Evolutionary conservation across 2,329 filamentous ascomycete genomes (phyloP).

Genomic region (Aspergillus transmontanensis): DNA sequence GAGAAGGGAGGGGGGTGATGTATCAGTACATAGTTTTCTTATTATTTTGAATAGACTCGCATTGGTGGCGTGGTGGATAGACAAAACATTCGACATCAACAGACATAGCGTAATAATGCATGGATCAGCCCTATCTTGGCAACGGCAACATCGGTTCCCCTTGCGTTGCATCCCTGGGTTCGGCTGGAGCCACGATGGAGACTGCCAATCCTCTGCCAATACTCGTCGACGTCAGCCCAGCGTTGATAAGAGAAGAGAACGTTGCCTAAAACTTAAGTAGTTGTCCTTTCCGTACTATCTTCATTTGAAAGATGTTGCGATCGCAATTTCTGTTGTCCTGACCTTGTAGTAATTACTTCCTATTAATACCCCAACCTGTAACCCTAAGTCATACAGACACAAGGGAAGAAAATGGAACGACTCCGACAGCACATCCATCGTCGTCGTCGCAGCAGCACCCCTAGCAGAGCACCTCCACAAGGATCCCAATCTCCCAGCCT

Average conservation of each 20-base stretch:
- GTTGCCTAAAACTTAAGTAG: neutral
- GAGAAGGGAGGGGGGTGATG: neutral
- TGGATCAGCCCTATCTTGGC: conserved; percentile 10
- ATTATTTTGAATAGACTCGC: conserved; percentile 9
- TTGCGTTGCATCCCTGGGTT: neutral
- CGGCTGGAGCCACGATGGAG: conserved; percentile 10
- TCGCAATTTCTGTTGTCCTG: neutral
- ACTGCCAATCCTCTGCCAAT: conserved; percentile 10
- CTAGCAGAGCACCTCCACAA: conserved; percentile 6
- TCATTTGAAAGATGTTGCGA: neutral
- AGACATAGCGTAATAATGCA: neutral
- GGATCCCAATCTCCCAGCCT: conserved; percentile 6
- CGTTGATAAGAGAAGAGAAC: conserved; percentile 2
- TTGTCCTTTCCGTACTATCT: neutral
- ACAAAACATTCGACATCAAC: neutral
- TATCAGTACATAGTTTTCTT: neutral
- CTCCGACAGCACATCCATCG: conserved; percentile 20
- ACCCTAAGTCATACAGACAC: neutral
- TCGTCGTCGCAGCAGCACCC: conserved; percentile 16
- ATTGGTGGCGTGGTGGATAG: neutral
- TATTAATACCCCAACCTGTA: neutral
- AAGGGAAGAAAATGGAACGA: conserved; percentile 13
- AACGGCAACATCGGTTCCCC: neutral
- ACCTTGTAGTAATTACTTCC: neutral
- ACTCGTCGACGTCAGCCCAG: conserved; percentile 27